phyloP scores from a whole-genome alignment of 2,329 filamentous ascomycete genomes.

The Aureobasidium sp. region DNA sequence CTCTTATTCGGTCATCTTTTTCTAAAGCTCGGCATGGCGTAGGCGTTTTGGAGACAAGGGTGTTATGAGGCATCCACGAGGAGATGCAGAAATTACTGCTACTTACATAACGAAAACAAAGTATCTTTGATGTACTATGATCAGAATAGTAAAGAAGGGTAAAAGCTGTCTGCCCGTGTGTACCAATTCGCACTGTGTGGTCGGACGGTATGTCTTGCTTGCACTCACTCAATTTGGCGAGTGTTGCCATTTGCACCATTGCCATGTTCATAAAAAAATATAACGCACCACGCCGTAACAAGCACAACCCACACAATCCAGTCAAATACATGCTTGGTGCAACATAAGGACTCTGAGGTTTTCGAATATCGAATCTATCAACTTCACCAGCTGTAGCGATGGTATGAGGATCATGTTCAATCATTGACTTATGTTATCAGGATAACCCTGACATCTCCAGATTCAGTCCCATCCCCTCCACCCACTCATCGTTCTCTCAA shows the following conservation, averaged over 20 bases:
- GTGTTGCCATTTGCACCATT: too few species aligned
- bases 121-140: background rate
- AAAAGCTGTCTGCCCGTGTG: background rate
- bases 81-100: background rate
- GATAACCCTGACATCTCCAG: background rate
- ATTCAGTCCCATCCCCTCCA: background rate
- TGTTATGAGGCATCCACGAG: background rate
- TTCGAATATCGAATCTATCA: too few species aligned
- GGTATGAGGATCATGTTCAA: background rate
- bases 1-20: background rate
- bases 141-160: background rate
- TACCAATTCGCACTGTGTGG: background rate
- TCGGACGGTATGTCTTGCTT: too few species aligned
- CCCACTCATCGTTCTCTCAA: background rate
- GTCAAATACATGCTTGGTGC: background rate
- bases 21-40: background rate
- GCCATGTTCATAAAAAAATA: background rate
- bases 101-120: background rate
- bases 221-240: too few species aligned
- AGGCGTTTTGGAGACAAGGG: constrained; percentile 8
- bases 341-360: too few species aligned
- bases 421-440: background rate
- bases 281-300: background rate
- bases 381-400: background rate
- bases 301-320: background rate